Base-by-base conservation (phyloP, 768 basidiomycete species). In the Mycena indigotica region DNA sequence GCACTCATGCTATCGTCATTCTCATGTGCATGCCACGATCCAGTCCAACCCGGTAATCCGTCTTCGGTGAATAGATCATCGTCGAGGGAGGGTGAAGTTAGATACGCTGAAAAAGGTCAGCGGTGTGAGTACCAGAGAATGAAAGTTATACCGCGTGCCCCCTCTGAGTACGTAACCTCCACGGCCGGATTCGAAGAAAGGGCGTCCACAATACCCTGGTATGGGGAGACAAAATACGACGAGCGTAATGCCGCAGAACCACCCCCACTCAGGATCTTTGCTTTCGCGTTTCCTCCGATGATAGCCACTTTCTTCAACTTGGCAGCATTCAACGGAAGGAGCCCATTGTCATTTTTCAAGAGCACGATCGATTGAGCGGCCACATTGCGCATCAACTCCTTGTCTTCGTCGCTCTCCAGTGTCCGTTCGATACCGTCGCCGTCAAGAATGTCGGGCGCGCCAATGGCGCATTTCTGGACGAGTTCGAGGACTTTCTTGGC, bases 191-290 rank as follows among this genome's bases (percentile, higher is more conserved):
- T 62, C 15, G 72, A 69, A 3, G 75, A 71, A 21, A 91, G 73
- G 0, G 84, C 87, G 15, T 80, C 76, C 17, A 81, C 77, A 28
- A 95, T 85, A 2, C 92, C 92, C 26, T 92, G 83, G 68, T 84
- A 91, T 0, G 93, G 92, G 4, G 84, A 84, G 46, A 88, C 71
- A 60, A 89, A 88, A 75, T 89, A 94, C 3, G 85, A 85, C 1
- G 90, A 77, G 64, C 89, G 87, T 38, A 93, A 75, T 2, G 82
- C 79, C 0, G 89, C 91, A 15, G 86, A 87, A 28, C 89, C 89
- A 41, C 89, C 89, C 38, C 88, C 88, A 39, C 83, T 86, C 8
- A 86, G 73, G 2, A 85, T 79, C 4, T 70, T 64, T 1, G 84
- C 83, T 67, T 85, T 89, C 24, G 85, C 86, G 61, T 89, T 90